Percentiles rank a stretch among this genome's conserved stretches.
These are phyloP conservation scores for Pichia sp. DNA, from an alignment of 1,139 yeast genomes.

Conservation along the genomic window DNA sequence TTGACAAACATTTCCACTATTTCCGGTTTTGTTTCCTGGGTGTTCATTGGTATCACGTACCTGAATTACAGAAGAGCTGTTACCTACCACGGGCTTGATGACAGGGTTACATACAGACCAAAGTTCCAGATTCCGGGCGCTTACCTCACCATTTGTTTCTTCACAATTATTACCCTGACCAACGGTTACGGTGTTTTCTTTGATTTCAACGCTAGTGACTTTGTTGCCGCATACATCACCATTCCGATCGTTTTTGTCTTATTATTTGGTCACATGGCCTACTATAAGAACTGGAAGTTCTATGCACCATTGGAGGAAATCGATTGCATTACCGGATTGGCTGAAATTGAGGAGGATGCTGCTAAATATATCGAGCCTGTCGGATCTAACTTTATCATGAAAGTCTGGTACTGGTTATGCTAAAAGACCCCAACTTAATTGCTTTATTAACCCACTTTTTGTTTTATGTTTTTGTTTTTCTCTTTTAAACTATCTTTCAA, in stretches of 20 bases:
- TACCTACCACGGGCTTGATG: conserved; percentile 32
- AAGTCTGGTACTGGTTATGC: conserved; percentile 32
- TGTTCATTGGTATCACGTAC: conserved; percentile 35
- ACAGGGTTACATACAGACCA: conserved; percentile 39
- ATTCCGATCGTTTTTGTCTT: conserved; percentile 44
- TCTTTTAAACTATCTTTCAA: too few relatives aligned
- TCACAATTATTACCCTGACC: conserved; percentile 39
- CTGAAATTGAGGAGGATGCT: conserved; percentile 32
- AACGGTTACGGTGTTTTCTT: conserved; percentile 47
- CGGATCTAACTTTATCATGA: conserved; percentile 30
- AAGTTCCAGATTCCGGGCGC: conserved; percentile 39
- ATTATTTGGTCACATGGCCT: conserved; percentile 32
- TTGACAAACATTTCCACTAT: conserved; percentile 35
- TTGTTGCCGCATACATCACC: conserved; percentile 56
- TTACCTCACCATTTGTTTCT: conserved; percentile 34
- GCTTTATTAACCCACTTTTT: not conserved
- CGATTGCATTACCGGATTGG: conserved; percentile 39
- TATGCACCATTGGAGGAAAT: conserved; percentile 35
- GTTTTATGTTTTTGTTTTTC: not conserved
- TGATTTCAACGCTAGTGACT: conserved; percentile 35
- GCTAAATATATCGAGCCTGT: conserved; percentile 27
- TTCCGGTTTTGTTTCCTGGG: conserved; percentile 39
- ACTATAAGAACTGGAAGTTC: conserved; percentile 25
- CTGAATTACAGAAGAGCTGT: conserved; percentile 50
- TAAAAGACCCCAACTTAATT: conserved; percentile 1